These are phyloP conservation scores for Fusarium euwallaceae DNA, from an alignment of 2,329 filamentous ascomycete genomes.

Conservation along the genomic window DNA sequence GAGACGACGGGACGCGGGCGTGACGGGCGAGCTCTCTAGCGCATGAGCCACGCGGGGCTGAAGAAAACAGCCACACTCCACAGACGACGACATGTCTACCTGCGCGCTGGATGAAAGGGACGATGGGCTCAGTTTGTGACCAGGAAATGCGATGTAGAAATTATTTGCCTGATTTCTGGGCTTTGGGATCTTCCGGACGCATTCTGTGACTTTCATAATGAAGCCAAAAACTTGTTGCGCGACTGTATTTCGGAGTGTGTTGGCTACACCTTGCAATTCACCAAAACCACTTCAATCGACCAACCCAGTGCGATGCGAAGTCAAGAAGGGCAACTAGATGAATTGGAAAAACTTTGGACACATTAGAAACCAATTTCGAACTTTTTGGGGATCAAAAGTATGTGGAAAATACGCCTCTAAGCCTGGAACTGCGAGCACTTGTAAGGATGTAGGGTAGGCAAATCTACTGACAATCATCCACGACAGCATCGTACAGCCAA, in stretches of 20 bases:
- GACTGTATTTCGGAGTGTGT: neutral
- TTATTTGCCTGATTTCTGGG: neutral
- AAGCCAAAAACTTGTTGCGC: neutral
- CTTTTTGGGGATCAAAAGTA: neutral
- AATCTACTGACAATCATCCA: neutral
- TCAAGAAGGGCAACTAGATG: neutral
- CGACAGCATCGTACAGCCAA: neutral
- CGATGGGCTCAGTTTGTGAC: neutral
- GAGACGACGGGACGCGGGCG: neutral
- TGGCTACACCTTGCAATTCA: neutral
- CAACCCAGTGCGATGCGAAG: neutral
- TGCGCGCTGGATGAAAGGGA: neutral
- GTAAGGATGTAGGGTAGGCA: neutral
- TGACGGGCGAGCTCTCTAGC: neutral
- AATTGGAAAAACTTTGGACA: fast-evolving
- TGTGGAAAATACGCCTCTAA: neutral
- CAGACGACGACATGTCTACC: neutral
- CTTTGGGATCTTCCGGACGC: fast-evolving
- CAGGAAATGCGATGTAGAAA: neutral
- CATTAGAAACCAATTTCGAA: fast-evolving
- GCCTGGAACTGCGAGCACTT: neutral
- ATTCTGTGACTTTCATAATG: neutral
- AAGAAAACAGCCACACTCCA: neutral
- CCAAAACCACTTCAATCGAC: neutral
- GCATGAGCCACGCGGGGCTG: neutral